phyloP scores from a whole-genome alignment of 441 rosid genomes.

The Adansonia rubrostipa region DNA sequence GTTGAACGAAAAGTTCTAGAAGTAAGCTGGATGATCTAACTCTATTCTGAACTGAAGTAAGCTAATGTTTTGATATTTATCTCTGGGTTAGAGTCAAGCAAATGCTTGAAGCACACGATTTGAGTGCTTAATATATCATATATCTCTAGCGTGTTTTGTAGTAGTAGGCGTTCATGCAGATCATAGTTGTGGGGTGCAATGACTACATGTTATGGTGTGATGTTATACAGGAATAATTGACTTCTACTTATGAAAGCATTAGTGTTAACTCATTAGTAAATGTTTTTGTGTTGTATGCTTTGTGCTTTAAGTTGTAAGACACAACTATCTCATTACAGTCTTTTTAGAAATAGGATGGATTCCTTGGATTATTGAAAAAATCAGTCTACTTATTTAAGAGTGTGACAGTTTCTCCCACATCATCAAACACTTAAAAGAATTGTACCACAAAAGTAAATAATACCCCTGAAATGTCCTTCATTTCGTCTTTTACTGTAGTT shows the following conservation, averaged over 20 bases:
- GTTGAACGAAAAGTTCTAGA: constrained; percentile 89
- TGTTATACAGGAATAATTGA: background rate
- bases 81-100: constrained; percentile 22
- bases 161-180: background rate
- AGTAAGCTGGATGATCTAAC: constrained; percentile 56
- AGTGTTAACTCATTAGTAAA: background rate
- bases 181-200: constrained; percentile 2
- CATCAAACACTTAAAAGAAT: background rate
- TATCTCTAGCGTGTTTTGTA: background rate
- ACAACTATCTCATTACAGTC: background rate
- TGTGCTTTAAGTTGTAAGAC: constrained; percentile 11
- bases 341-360: background rate
- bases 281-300: background rate
- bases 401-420: background rate
- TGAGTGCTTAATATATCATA: constrained; percentile 16
- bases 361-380: constrained; percentile 3
- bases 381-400: background rate
- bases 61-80: constrained; percentile 30
- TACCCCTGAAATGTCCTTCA: constrained; percentile 6
- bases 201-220: background rate
- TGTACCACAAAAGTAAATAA: background rate
- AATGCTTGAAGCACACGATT: constrained; percentile 10
- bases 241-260: background rate
- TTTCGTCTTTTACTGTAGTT: constrained; percentile 16
- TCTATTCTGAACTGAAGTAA: constrained; percentile 31